phyloP scores from a whole-genome alignment of 2,329 filamentous ascomycete genomes.

The Aspergillus fructus region DNA sequence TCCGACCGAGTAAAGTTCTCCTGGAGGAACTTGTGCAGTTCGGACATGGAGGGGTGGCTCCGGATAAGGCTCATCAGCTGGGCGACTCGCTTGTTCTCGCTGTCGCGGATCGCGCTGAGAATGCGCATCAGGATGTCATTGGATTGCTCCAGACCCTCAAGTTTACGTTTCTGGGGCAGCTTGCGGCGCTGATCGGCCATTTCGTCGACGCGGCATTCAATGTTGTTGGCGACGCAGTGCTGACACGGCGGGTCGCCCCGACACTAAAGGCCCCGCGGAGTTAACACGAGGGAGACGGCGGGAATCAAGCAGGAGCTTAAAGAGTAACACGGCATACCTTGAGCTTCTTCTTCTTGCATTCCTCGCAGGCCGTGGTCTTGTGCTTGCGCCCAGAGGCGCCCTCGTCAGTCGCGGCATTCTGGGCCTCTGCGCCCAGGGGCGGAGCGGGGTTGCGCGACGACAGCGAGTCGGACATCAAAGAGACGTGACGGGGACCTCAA shows the following conservation, averaged over 20 bases:
- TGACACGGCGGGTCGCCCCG: constrained; percentile 29
- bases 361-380: constrained; percentile 25
- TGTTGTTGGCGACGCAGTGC: constrained; percentile 26
- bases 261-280: constrained; percentile 19
- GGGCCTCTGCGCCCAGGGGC: constrained; percentile 9
- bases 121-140: constrained; percentile 18
- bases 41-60: constrained; percentile 23
- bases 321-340: constrained; percentile 13
- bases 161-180: constrained; percentile 23
- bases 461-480: constrained; percentile 21
- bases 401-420: constrained; percentile 12
- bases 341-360: constrained; percentile 25
- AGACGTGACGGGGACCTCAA: not conserved
- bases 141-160: constrained; percentile 21
- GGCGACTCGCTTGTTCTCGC: constrained; percentile 16
- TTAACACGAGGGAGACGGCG: not conserved
- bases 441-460: constrained; percentile 11
- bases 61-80: constrained; percentile 29
- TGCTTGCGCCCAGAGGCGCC: constrained; percentile 18
- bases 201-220: constrained; percentile 27
- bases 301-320: no score
- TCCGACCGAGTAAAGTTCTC: constrained; percentile 16
- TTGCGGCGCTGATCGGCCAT: constrained; percentile 30
- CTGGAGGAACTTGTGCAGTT: constrained; percentile 22
- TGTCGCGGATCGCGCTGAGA: constrained; percentile 21